Evolutionary conservation across 257 asterid genomes (phyloP).

Genomic region (Penstemon barbatus): DNA sequence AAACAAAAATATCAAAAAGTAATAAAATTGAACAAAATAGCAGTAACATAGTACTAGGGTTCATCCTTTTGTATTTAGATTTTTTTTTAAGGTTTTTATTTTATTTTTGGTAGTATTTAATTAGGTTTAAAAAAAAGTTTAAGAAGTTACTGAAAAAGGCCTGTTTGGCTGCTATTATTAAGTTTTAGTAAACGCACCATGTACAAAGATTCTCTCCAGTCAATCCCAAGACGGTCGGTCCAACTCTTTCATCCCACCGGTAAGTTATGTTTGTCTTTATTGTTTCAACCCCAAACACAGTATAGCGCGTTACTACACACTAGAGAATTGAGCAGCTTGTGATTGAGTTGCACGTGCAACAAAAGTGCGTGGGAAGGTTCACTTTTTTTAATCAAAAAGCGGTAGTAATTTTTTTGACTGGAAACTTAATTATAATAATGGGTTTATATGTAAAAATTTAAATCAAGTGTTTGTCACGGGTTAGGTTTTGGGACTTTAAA

Average conservation of each 20-base stretch:
- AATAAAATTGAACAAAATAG: no score
- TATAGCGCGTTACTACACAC: constrained; percentile 1
- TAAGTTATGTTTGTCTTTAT: constrained; percentile 15
- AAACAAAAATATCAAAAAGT: no score
- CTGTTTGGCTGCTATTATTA: constrained; percentile 37
- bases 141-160: constrained; percentile 17
- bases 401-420: neutral
- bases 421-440: neutral
- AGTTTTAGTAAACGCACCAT: constrained; percentile 19
- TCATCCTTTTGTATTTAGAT: neutral
- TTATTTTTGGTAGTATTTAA: neutral
- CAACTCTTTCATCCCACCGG: constrained; percentile 15
- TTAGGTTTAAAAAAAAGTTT: constrained; percentile 4
- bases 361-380: neutral
- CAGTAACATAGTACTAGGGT: neutral
- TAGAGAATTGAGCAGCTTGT: neutral
- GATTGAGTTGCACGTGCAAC: constrained; percentile 14
- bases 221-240: constrained; percentile 47
- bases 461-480: constrained; percentile 20
- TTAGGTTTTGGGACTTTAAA: neutral
- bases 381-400: neutral
- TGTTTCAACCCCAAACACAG: neutral
- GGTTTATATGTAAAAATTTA: constrained; percentile 1
- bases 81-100: neutral
- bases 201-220: constrained; percentile 47